Evolutionary conservation across 768 basidiomycete genomes (phyloP), one percentile per base, ranked within the genome.

Genomic region (Russula sp.): DNA sequence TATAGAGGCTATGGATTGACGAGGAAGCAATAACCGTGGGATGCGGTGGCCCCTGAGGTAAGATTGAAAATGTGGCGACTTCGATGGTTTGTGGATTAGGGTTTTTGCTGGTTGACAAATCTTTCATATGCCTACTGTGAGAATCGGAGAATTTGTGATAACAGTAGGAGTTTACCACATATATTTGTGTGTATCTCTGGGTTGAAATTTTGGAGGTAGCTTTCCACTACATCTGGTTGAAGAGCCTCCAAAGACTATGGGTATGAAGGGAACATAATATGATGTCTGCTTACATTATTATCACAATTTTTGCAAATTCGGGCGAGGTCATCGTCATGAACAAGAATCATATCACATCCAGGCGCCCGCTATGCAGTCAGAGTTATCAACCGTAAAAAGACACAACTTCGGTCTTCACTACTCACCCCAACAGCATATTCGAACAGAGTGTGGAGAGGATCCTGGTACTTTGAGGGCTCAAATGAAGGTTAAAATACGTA

Each of bases 291-390:
- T 14, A 41, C 56, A 16, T 18, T 29, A 6, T 22, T 10, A 38
- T 22, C 16, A 7, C 13, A 10, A 3, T 25, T 38, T 48, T 8
- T 36, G 3, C 20, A 7, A 22, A 48, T 57, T 16, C 11, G 2
- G 6, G 9, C 56, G 35, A 57, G n/a, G 56, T 32, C 48, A 11
- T 50, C 39, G 35, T 58, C 57, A 35, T 50, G 57, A 32, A 58
- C 18, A n/a, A 58, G 57, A 20, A 58, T 29, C 22, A 18, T 58
- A 16, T 58, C 57, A 5, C 48, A 58, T 6, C 35, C 57, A 9
- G 41, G 29, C 7, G 47, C 48, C 9, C 4, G 38, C 57, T 58
- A 39, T 43, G 18, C 1, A 20, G 39, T 3, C 3, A 29, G 6
- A 7, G 18, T 58, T 20, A 42, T 1, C 8, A 54, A 6, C 5